These are phyloP conservation scores for Domatiomyces catenatus DNA, from an alignment of 2,329 filamentous ascomycete genomes.

Conservation along the genomic window DNA sequence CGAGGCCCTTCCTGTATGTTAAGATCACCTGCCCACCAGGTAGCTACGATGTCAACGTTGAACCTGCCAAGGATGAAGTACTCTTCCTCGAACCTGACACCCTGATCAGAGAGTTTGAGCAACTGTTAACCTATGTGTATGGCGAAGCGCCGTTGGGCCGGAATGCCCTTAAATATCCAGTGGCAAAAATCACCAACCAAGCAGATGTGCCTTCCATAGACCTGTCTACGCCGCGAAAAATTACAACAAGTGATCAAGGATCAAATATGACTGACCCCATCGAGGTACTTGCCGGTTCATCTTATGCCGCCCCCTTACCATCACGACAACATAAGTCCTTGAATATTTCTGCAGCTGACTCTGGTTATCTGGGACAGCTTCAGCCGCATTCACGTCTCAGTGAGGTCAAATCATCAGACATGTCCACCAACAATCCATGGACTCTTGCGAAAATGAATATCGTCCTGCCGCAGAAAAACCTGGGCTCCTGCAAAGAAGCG, in stretches of 20 bases:
- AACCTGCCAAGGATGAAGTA: constrained; percentile 49
- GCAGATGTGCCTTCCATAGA: constrained; percentile 3
- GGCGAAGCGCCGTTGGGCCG: constrained; percentile 1
- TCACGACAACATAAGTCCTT: not conserved
- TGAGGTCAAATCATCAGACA: constrained; percentile 2
- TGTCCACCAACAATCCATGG: constrained; percentile 23
- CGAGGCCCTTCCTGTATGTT: constrained; percentile 42
- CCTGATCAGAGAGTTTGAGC: constrained; percentile 30
- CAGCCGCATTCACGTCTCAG: not conserved
- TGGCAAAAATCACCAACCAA: no score
- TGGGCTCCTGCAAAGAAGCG: not conserved
- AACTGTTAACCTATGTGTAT: constrained; percentile 30
- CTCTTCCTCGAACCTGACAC: constrained; percentile 36
- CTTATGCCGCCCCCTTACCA: not conserved
- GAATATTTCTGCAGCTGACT: not conserved
- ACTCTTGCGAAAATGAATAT: constrained; percentile 22
- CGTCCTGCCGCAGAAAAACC: constrained; percentile 8
- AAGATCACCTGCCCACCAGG: constrained; percentile 38
- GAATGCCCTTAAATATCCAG: no score
- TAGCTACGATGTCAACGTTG: constrained; percentile 47
- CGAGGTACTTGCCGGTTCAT: constrained; percentile 1
- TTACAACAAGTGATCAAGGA: not conserved
- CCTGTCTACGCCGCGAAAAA: constrained; percentile 7
- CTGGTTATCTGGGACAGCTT: not conserved
- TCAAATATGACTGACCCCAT: not conserved